Conservation (phyloP, 768 basidiomycete genomes). For the Suillus paluster region DNA sequence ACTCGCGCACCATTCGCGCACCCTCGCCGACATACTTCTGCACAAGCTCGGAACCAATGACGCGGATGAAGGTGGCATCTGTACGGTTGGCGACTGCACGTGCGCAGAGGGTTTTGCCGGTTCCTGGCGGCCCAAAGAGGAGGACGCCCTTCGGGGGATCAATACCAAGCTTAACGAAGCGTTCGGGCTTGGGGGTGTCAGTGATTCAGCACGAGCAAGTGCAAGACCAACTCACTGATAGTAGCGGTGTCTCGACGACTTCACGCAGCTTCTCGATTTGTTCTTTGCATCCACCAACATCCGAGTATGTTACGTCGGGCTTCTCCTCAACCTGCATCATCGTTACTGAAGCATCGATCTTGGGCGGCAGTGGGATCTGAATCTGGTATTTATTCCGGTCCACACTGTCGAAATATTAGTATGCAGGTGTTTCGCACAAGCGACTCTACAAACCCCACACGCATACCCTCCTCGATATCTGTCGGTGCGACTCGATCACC, state of each 20-base stretch:
- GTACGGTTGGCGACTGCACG: conserved; percentile 98
- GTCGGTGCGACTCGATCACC: conserved; percentile 97
- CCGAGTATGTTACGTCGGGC: conserved; percentile 97
- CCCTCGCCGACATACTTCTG: conserved; percentile 99
- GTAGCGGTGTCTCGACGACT: conserved; percentile 94
- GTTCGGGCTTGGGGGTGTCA: conserved; percentile 80
- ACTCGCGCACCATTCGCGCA: conserved; percentile 96
- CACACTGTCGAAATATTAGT: conserved; percentile 56
- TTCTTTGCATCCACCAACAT: conserved; percentile 98
- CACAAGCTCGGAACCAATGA: conserved; percentile 98
- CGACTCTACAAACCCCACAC: conserved; percentile 81
- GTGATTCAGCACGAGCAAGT: conserved; percentile 3
- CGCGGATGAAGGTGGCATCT: conserved; percentile 98
- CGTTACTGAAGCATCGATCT: conserved; percentile 98
- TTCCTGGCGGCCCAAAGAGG: conserved; percentile 93
- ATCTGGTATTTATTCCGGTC: conserved; percentile 98
- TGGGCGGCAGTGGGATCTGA: conserved; percentile 96
- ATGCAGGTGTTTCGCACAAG: conserved; percentile 1
- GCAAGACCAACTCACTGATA: conserved; percentile 67
- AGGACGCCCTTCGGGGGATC: conserved; percentile 99
- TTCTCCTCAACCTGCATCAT: conserved; percentile 99
- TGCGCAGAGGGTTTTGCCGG: conserved; percentile 98
- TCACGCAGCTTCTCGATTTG: conserved; percentile 99
- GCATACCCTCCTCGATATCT: conserved; percentile 99
- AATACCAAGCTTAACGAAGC: conserved; percentile 97